A percentile compares a stretch with the other conserved stretches of the same genome.
These are phyloP conservation scores for Phaseolus lunatus DNA, from an alignment of 306 rosid genomes.

Conservation along the genomic window DNA sequence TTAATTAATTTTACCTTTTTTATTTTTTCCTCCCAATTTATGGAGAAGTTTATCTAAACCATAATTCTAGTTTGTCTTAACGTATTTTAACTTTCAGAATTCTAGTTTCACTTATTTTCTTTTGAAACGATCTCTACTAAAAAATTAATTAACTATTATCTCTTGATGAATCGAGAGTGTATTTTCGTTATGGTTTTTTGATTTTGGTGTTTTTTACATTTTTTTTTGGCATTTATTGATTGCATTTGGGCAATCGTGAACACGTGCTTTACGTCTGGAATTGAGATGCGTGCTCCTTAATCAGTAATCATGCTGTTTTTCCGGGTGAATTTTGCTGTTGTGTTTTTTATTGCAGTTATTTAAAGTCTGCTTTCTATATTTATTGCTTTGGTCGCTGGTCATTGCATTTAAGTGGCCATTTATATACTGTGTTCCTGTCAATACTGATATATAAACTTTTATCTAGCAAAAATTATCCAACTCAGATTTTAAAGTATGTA, in stretches of 20 bases:
- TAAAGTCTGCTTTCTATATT: conserved; percentile 7
- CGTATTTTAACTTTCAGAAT: background rate
- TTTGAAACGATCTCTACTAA: background rate
- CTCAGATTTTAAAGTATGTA: background rate
- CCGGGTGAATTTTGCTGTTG: background rate
- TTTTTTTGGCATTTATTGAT: conserved; percentile 28
- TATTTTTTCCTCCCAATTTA: no score
- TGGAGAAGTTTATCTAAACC: background rate
- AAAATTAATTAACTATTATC: background rate
- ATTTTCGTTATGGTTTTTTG: background rate
- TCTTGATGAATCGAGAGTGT: background rate
- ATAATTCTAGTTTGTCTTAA: background rate
- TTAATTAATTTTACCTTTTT: background rate
- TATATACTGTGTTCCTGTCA: background rate
- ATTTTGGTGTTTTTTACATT: conserved; percentile 10
- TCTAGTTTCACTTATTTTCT: background rate
- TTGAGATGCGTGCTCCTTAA: background rate
- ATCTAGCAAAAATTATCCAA: conserved; percentile 15
- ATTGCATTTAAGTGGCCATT: conserved; percentile 18
- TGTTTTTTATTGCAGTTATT: background rate
- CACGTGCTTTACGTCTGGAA: background rate
- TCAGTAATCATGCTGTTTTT: background rate
- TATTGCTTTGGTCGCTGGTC: conserved; percentile 26
- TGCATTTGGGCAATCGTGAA: conserved; percentile 4
- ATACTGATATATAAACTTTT: background rate